phyloP scores from a whole-genome alignment of 495 filamentous ascomycete species.

The Neurospora sp. region DNA sequence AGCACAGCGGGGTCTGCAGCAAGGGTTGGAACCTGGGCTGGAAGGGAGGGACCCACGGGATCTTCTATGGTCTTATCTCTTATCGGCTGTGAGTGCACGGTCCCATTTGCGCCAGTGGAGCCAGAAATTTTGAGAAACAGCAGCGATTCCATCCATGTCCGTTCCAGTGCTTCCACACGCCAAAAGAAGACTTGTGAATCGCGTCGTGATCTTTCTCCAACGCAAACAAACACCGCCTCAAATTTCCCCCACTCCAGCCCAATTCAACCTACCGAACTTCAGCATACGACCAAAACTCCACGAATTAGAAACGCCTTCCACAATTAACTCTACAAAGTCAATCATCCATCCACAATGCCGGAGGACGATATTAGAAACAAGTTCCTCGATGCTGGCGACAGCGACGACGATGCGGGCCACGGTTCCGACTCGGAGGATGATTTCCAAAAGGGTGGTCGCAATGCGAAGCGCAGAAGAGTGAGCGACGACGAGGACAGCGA shows the following conservation, averaged over 20 bases:
- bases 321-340: not conserved
- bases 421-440: constrained; percentile 65
- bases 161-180: not conserved
- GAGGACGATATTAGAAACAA: constrained; percentile 55
- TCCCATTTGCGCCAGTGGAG: not conserved
- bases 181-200: not conserved
- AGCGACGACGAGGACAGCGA: constrained; percentile 34
- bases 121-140: not conserved
- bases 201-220: not conserved
- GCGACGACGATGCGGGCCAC: constrained; percentile 54
- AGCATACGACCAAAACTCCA: not conserved
- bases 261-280: not conserved
- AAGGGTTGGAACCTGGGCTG: too few relatives aligned
- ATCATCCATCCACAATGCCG: not conserved
- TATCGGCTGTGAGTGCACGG: not conserved
- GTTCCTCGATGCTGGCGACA: constrained; percentile 59
- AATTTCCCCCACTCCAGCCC: not conserved
- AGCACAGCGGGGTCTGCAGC: too few relatives aligned
- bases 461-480: constrained; percentile 57
- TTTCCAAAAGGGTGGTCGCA: constrained; percentile 51
- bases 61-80: not conserved
- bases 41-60: too few relatives aligned
- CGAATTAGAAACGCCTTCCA: not conserved
- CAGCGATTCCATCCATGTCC: not conserved
- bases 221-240: not conserved